Evolutionary conservation across 495 filamentous ascomycete genomes (phyloP).

Genomic region (Aspergillus biplanus): DNA sequence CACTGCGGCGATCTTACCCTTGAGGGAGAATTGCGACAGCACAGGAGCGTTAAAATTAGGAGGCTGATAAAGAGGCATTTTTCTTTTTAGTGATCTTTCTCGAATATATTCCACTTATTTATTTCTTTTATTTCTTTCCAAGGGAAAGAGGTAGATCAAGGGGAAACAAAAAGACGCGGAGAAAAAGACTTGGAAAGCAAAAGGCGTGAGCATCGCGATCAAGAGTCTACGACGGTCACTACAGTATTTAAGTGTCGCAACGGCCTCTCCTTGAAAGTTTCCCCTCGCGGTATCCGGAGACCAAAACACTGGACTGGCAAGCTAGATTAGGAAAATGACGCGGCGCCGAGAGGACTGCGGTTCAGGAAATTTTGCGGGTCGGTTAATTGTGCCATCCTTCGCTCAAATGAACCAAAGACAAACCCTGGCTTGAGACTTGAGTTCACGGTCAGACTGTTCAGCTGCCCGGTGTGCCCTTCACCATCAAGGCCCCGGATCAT

Average conservation of each 20-base stretch:
- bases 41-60: neutral
- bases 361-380: neutral
- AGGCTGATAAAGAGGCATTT: conserved; percentile 12
- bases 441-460: neutral
- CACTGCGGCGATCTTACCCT: conserved; percentile 9
- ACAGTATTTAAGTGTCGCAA: neutral
- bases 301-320: conserved; percentile 2
- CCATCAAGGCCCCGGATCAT: neutral
- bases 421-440: neutral
- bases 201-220: no score
- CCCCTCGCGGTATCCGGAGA: conserved; percentile 2
- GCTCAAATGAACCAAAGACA: neutral
- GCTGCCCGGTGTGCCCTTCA: neutral
- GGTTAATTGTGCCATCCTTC: neutral
- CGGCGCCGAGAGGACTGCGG: neutral
- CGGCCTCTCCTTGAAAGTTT: neutral
- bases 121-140: neutral
- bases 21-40: conserved; percentile 4
- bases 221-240: neutral
- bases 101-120: neutral
- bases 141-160: neutral
- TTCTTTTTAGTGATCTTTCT: neutral
- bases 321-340: conserved; percentile 3
- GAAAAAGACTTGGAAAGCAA: neutral
- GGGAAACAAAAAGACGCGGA: neutral